These are phyloP conservation scores for Rhodotorula sphaerocarpa DNA, from an alignment of 768 basidiomycete species.

Conservation along the genomic window DNA sequence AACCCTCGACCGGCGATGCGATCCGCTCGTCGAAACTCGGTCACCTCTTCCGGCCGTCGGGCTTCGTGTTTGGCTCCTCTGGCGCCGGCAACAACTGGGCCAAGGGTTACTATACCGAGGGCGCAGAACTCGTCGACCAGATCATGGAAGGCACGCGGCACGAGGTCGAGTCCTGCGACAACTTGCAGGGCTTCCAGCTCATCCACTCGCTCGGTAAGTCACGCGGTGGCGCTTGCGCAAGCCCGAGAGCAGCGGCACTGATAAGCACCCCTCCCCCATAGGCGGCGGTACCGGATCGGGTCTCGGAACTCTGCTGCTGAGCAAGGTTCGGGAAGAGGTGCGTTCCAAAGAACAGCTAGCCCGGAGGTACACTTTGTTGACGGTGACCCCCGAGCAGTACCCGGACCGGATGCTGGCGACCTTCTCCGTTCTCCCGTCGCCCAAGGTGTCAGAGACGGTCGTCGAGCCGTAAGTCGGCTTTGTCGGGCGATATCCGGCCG, in stretches of 20 bases:
- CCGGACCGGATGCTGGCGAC: constrained; percentile 49
- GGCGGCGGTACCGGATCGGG: constrained; percentile 84
- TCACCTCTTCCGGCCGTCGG: constrained; percentile 75
- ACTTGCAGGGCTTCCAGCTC: constrained; percentile 79
- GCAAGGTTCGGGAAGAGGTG: constrained; percentile 65
- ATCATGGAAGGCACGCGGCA: constrained; percentile 64
- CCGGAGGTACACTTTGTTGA: no score
- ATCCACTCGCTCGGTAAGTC: constrained; percentile 63
- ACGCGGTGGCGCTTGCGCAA: neutral
- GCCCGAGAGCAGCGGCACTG: neutral
- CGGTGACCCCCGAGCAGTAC: constrained; percentile 3
- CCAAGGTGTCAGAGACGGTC: constrained; percentile 54
- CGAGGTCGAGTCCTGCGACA: constrained; percentile 63
- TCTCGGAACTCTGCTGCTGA: constrained; percentile 67
- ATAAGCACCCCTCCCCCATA: neutral
- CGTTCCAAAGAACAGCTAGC: no score
- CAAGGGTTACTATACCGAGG: constrained; percentile 85
- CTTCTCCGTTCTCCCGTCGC: constrained; percentile 53
- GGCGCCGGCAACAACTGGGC: constrained; percentile 91
- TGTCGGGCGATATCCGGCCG: neutral
- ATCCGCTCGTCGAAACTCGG: constrained; percentile 48
- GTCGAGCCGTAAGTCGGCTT: constrained; percentile 46
- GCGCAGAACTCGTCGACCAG: constrained; percentile 69
- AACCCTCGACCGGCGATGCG: constrained; percentile 72
- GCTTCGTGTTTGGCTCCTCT: constrained; percentile 45